These are phyloP conservation scores for Coemansia sp. DNA, from an alignment of 192 early-diverging fungal species.

Conservation along the genomic window DNA sequence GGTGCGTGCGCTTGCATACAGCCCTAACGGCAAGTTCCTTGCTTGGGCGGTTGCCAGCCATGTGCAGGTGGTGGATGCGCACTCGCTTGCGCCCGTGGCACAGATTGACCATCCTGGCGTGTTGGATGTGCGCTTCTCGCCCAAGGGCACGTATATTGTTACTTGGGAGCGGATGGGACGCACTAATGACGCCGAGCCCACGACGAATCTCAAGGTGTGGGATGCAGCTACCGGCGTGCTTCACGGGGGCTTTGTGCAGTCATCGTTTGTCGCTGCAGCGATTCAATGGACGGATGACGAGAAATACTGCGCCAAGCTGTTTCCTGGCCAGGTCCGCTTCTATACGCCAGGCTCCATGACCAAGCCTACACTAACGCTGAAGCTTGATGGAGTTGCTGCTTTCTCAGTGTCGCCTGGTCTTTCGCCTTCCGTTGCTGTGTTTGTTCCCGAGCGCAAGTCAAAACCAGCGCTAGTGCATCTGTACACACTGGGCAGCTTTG, in stretches of 20 bases:
- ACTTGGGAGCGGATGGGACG: slow-evolving; percentile 74
- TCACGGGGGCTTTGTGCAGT: slow-evolving; percentile 76
- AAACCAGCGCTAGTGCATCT: slow-evolving; percentile 85
- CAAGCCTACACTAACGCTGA: slow-evolving; percentile 57
- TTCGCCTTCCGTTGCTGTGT: slow-evolving; percentile 79
- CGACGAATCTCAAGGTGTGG: slow-evolving; percentile 82
- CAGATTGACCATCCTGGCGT: slow-evolving; percentile 67
- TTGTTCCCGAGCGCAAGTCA: slow-evolving; percentile 83
- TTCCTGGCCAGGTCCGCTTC: slow-evolving; percentile 87
- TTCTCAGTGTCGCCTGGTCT: slow-evolving; percentile 92
- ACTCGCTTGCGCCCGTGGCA: slow-evolving; percentile 60
- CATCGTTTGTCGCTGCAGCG: slow-evolving; percentile 72
- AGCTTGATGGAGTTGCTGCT: slow-evolving; percentile 71
- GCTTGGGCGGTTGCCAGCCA: slow-evolving; percentile 61
- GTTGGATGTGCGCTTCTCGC: slow-evolving; percentile 89
- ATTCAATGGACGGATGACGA: slow-evolving; percentile 96
- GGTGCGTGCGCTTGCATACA: slow-evolving; percentile 60
- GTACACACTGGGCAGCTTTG: slow-evolving; percentile 78
- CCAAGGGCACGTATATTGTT: slow-evolving; percentile 82
- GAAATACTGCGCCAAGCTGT: slow-evolving; percentile 79
- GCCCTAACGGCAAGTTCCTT: slow-evolving; percentile 68
- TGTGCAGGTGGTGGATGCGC: slow-evolving; percentile 74
- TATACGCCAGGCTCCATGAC: slow-evolving; percentile 52
- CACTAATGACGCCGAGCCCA: slow-evolving; percentile 62
- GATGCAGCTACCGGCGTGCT: slow-evolving; percentile 69